Evolutionary conservation across 805 yeast species (phyloP).

Genomic region (Sungouiella blattae): DNA sequence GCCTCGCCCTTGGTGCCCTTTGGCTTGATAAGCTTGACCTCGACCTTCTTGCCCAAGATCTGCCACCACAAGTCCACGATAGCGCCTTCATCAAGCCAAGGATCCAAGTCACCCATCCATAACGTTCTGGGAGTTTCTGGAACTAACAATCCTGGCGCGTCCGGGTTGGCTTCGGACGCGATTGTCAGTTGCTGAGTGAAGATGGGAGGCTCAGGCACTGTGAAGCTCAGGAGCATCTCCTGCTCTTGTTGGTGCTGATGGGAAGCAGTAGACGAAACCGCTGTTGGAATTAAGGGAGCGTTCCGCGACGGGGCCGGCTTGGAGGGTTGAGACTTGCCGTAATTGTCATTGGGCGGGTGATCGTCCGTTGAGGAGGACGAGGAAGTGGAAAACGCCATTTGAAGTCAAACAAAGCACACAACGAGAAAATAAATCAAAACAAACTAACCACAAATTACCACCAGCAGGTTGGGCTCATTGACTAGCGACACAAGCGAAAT

Average conservation of each 20-base stretch:
- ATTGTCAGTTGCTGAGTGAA: constrained; percentile 34
- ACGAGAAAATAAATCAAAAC: too few species aligned
- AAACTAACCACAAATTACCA: too few species aligned
- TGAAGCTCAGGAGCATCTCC: constrained; percentile 35
- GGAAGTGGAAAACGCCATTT: too few species aligned
- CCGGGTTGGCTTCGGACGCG: constrained; percentile 21
- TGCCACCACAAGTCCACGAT: constrained; percentile 56
- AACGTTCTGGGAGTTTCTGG: constrained; percentile 67
- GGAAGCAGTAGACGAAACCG: constrained; percentile 28
- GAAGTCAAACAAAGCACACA: too few species aligned
- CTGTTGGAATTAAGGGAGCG: too few species aligned
- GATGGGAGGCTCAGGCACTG: constrained; percentile 41
- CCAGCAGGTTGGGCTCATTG: too few species aligned
- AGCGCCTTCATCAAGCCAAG: constrained; percentile 68
- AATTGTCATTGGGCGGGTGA: too few species aligned
- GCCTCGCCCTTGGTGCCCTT: constrained; percentile 23
- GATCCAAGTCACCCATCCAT: constrained; percentile 89
- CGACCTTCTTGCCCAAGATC: constrained; percentile 50
- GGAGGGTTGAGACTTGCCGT: too few species aligned
- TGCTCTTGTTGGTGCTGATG: constrained; percentile 44
- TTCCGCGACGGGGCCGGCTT: too few species aligned
- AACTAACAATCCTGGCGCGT: too few species aligned
- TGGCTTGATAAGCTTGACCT: constrained; percentile 63
- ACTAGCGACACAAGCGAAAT: too few species aligned
- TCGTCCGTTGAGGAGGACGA: too few species aligned